Conservation (phyloP, 768 basidiomycete species). For the Lanmaoa pseudosensibilis region DNA sequence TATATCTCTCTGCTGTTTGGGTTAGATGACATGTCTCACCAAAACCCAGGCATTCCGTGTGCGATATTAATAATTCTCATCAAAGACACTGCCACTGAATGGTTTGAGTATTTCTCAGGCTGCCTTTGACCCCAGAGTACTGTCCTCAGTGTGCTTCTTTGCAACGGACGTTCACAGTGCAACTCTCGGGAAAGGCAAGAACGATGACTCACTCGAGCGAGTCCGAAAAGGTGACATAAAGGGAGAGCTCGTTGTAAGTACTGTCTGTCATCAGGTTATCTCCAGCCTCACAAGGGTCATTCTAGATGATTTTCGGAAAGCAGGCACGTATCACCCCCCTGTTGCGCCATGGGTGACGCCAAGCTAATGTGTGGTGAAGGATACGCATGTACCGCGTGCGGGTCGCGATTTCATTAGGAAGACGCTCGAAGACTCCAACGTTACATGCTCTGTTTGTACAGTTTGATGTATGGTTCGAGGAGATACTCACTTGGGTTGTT, state of each 20-base stretch:
- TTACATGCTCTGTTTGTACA: conserved; percentile 64
- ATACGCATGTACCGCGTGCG: conserved; percentile 88
- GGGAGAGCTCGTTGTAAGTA: conserved; percentile 78
- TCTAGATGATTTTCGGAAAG: conserved; percentile 92
- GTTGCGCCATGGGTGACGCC: background rate
- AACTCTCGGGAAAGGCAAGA: conserved; percentile 80
- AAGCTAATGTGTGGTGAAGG: conserved; percentile 42
- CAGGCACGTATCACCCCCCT: conserved; percentile 50
- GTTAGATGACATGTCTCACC: background rate
- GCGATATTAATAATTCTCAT: conserved; percentile 10
- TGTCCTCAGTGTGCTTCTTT: conserved; percentile 90
- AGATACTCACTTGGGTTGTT: conserved; percentile 6
- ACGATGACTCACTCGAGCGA: conserved; percentile 76
- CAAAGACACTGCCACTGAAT: background rate
- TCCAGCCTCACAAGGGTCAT: background rate
- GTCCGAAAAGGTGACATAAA: conserved; percentile 80
- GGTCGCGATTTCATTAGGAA: conserved; percentile 85
- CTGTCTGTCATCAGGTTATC: background rate
- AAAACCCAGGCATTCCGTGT: conserved; percentile 52
- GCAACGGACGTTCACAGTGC: conserved; percentile 92
- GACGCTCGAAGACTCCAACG: conserved; percentile 76
- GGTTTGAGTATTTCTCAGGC: conserved; percentile 47
- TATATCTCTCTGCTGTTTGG: conserved; percentile 34
- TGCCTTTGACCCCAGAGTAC: conserved; percentile 81
- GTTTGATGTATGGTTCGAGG: background rate